Conservation (phyloP, 2,329 filamentous ascomycete species). For the Acephala macrosclerotiorum region DNA sequence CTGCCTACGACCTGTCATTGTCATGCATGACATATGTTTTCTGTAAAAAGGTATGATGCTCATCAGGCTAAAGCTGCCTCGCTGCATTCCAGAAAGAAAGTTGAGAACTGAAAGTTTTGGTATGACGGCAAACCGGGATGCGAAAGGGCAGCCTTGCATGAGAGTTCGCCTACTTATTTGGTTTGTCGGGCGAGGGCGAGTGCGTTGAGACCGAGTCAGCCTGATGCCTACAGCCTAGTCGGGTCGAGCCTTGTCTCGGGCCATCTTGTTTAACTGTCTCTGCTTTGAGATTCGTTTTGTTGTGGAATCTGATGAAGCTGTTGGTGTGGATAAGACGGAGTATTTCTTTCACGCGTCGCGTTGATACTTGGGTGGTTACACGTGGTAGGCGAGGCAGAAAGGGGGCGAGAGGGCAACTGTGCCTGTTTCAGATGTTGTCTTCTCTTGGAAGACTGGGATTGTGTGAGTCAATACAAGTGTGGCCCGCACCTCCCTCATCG, state of each 20-base stretch:
- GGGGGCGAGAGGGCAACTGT: background rate
- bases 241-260: background rate
- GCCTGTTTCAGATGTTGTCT: background rate
- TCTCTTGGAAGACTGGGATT: background rate
- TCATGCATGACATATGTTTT: background rate
- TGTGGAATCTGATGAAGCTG: background rate
- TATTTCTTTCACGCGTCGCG: background rate
- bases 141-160: background rate
- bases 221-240: background rate
- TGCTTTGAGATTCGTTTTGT: background rate
- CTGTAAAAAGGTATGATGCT: background rate
- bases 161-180: background rate
- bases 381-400: slow-evolving; percentile 1
- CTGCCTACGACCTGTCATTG: too few species aligned
- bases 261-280: background rate
- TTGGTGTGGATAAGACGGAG: slow-evolving; percentile 5
- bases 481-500: background rate
- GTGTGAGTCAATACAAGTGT: slow-evolving; percentile 1
- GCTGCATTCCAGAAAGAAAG: background rate
- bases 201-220: background rate
- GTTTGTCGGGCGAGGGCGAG: background rate
- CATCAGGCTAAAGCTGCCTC: background rate
- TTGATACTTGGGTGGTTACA: background rate
- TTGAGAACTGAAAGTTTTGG: background rate
- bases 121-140: background rate